Conservation (phyloP, 805 yeast species). For the Sporopachydermia lactativora region DNA sequence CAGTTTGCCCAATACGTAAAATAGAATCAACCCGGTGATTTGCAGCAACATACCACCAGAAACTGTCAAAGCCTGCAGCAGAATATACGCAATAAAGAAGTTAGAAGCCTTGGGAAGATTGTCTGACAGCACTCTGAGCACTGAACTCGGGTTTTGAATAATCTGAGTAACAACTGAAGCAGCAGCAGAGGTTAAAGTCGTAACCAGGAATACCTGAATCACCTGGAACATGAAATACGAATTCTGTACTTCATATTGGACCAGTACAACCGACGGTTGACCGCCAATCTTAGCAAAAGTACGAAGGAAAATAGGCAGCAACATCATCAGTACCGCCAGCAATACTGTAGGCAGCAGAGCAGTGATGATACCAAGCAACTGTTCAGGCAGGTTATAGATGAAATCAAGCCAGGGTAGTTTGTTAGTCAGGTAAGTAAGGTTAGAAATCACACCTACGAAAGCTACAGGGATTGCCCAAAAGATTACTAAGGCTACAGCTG, state of each 20-base stretch:
- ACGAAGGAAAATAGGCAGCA: constrained; percentile 53
- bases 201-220: constrained; percentile 56
- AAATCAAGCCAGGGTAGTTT: constrained; percentile 40
- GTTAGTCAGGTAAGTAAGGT: constrained; percentile 46
- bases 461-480: constrained; percentile 74
- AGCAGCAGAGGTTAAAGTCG: constrained; percentile 60
- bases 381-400: constrained; percentile 39
- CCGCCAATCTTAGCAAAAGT: constrained; percentile 49
- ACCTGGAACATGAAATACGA: constrained; percentile 59
- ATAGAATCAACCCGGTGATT: constrained; percentile 41
- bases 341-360: constrained; percentile 56
- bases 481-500: constrained; percentile 39
- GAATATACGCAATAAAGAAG: constrained; percentile 53
- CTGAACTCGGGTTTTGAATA: constrained; percentile 40
- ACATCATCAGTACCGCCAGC: constrained; percentile 48
- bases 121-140: constrained; percentile 45
- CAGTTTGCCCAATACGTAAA: constrained; percentile 39
- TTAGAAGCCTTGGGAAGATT: constrained; percentile 63
- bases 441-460: constrained; percentile 62
- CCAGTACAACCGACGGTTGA: constrained; percentile 36
- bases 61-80: constrained; percentile 53
- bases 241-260: constrained; percentile 53
- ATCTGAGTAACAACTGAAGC: constrained; percentile 52
- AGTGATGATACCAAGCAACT: constrained; percentile 47
- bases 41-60: constrained; percentile 56